Conservation (phyloP, 1,139 yeast genomes). For the Pichia sp. region DNA sequence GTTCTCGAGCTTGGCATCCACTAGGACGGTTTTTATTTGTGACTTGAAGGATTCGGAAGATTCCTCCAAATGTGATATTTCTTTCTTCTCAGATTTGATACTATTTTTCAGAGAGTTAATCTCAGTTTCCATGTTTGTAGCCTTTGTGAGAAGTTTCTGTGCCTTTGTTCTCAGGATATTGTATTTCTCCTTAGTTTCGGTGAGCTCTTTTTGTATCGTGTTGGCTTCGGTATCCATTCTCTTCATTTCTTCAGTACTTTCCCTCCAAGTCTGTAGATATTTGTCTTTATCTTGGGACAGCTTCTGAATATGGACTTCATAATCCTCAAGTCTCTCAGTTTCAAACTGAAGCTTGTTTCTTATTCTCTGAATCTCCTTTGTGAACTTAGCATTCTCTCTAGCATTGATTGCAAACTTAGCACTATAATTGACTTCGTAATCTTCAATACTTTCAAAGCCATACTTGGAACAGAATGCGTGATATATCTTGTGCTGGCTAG, state of each 20-base stretch:
- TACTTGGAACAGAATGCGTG: conserved; percentile 46
- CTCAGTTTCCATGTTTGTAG: conserved; percentile 26
- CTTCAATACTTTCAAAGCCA: conserved; percentile 48
- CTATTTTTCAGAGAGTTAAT: conserved; percentile 34
- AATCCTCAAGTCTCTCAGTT: conserved; percentile 45
- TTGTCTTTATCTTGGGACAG: conserved; percentile 31
- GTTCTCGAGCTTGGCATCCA: conserved; percentile 71
- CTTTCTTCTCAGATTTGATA: conserved; percentile 28
- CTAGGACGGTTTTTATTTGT: conserved; percentile 54
- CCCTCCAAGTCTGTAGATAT: conserved; percentile 31
- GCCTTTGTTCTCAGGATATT: conserved; percentile 24
- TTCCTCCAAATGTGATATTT: conserved; percentile 40
- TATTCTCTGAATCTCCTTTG: conserved; percentile 52
- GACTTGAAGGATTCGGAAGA: conserved; percentile 47
- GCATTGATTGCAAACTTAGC: conserved; percentile 51
- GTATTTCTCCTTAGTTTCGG: conserved; percentile 36
- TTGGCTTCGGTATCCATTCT: conserved; percentile 35
- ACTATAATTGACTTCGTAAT: conserved; percentile 66
- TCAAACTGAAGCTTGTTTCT: conserved; percentile 62
- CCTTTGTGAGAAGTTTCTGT: conserved; percentile 18
- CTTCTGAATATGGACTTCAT: conserved; percentile 36
- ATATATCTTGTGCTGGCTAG: conserved; percentile 41
- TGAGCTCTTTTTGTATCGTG: conserved; percentile 42
- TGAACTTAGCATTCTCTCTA: conserved; percentile 55
- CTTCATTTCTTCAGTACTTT: conserved; percentile 30